phyloP scores from a whole-genome alignment of 306 rosid species.

The Quercus gilva region DNA sequence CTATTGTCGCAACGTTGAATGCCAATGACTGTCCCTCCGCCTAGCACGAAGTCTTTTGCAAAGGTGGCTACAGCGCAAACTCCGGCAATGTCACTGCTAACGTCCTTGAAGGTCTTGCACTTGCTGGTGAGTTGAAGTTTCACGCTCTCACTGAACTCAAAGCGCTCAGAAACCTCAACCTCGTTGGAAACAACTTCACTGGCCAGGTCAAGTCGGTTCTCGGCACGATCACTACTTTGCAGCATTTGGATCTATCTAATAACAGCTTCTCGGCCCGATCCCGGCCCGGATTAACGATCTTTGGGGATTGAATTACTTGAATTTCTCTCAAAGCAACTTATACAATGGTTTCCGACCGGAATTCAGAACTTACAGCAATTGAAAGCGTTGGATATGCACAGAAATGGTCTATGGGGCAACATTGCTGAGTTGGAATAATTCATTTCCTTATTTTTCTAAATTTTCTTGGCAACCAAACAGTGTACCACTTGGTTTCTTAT shows the following conservation, averaged over 20 bases:
- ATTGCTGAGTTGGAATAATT: slow-evolving; percentile 33
- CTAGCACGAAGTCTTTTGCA: slow-evolving; percentile 70
- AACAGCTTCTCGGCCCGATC: slow-evolving; percentile 79
- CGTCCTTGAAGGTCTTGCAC: slow-evolving; percentile 47
- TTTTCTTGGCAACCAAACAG: too few species aligned
- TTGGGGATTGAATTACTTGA: slow-evolving; percentile 67
- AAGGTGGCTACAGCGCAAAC: slow-evolving; percentile 21
- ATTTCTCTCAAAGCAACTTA: slow-evolving; percentile 61
- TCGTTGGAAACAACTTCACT: slow-evolving; percentile 66
- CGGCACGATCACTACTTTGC: slow-evolving; percentile 55
- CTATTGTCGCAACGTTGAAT: neutral
- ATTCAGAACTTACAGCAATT: slow-evolving; percentile 74
- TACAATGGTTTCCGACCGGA: slow-evolving; percentile 60
- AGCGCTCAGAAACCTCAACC: slow-evolving; percentile 53
- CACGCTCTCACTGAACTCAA: slow-evolving; percentile 66
- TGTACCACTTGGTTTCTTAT: too few species aligned
- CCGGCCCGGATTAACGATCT: slow-evolving; percentile 74
- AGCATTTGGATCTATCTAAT: slow-evolving; percentile 79
- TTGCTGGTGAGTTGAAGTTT: slow-evolving; percentile 70
- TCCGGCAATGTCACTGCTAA: slow-evolving; percentile 59
- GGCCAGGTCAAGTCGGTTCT: slow-evolving; percentile 70
- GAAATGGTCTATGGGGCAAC: slow-evolving; percentile 59
- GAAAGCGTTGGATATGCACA: slow-evolving; percentile 70
- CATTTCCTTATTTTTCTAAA: too few species aligned
- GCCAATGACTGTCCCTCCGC: slow-evolving; percentile 37